Evolutionary conservation across 306 rosid genomes (phyloP), one percentile per base, ranked within the genome.

Genomic region (Erythrophleum fordii): DNA sequence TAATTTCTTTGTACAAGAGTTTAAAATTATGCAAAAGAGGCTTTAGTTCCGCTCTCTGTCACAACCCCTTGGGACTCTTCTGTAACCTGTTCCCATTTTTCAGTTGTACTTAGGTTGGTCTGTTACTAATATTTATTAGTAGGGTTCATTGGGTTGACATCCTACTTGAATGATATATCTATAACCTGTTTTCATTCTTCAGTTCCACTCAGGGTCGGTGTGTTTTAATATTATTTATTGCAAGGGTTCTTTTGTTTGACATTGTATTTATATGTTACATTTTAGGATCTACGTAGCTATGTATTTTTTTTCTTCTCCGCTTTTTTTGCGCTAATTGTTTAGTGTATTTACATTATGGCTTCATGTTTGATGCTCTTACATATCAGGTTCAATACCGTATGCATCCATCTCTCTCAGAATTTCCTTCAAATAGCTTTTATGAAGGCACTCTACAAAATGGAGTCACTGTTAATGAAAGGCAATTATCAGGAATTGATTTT

Each of bases 371-470:
- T 64, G 74, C 5, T 80, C 23, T 81, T 60, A 20, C 79, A 80
- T 80, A 78, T 80, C 84, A 96, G 99, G 99, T 96, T 68, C 99
- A 96, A 87, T 96, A 96, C 73, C 97, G 99, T n/a, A 96, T 96
- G 99, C 99, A 96, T 80, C 99, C 99, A 41, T 92, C 91, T 67
- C 92, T 96, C 74, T 96, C 99, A 23, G 99, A 96, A 68, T 96
- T 96, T 85, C 99, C 99, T 76, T 96, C 99, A 1, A 96, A 96
- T 82, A 96, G 97, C 90, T 96, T 96, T 77, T 96, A 96, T 53
- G 99, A 96, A 89, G 99, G 99, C 70, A 96, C 99, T 16, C 87
- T 96, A 35, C 98, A 96, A 90, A 96, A 96, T 86, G 99, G 98
- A 69, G 99, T 96, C 28, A 96, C 97, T 79, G 91, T 96, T 75